Evolutionary conservation across 768 basidiomycete genomes (phyloP).

Genomic region (Boletellus ananas): DNA sequence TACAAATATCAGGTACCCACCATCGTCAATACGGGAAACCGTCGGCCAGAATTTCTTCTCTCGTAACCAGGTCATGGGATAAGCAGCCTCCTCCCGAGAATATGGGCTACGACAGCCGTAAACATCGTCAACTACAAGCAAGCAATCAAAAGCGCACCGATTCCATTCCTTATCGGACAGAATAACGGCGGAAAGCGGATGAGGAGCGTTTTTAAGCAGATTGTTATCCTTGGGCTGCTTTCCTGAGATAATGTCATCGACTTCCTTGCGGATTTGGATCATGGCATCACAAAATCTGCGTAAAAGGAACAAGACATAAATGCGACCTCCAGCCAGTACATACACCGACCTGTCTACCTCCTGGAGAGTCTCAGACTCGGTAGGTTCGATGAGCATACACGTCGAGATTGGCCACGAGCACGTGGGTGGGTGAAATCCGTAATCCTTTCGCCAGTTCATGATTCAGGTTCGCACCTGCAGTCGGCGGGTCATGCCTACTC

Average conservation of each 20-base stretch:
- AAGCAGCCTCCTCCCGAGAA: slow-evolving; percentile 85
- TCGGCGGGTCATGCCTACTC: slow-evolving; percentile 1
- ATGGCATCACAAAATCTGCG: slow-evolving; percentile 94
- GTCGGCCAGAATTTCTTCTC: slow-evolving; percentile 98
- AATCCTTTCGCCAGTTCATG: slow-evolving; percentile 50
- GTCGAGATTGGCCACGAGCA: slow-evolving; percentile 98
- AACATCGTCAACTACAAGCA: slow-evolving; percentile 1
- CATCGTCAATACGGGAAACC: slow-evolving; percentile 89
- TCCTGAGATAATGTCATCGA: slow-evolving; percentile 79
- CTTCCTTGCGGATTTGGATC: slow-evolving; percentile 93
- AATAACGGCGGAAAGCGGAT: slow-evolving; percentile 72
- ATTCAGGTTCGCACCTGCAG: not conserved
- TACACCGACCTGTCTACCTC: slow-evolving; percentile 76
- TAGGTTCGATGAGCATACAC: slow-evolving; percentile 97
- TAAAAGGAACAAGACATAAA: not conserved
- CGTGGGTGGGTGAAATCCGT: slow-evolving; percentile 94
- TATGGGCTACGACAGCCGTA: slow-evolving; percentile 61
- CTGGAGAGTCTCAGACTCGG: slow-evolving; percentile 90
- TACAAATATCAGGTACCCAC: slow-evolving; percentile 41
- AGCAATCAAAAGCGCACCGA: slow-evolving; percentile 44
- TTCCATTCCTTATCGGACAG: slow-evolving; percentile 83
- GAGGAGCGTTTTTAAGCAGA: slow-evolving; percentile 90
- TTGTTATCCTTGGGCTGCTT: slow-evolving; percentile 91
- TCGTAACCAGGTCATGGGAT: slow-evolving; percentile 76
- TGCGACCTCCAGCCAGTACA: not conserved